Percentiles rank a stretch among this genome's conserved stretches.
These are phyloP conservation scores for Tuber borchii DNA, from an alignment of 495 filamentous ascomycete genomes.

Conservation along the genomic window DNA sequence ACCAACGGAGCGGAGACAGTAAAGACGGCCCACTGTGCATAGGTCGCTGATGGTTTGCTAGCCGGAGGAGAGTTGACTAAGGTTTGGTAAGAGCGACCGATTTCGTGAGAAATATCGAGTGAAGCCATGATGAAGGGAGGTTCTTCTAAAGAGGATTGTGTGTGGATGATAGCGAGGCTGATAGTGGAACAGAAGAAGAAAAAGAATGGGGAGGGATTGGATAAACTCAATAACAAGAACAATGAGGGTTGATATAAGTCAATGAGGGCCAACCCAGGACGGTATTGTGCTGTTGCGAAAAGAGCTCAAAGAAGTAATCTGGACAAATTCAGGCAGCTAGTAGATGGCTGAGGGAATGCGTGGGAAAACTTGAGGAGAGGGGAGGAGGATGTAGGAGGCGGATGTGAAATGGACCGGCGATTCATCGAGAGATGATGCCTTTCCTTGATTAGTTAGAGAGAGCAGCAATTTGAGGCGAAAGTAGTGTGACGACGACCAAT, in stretches of 20 bases:
- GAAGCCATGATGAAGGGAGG: constrained; percentile 62
- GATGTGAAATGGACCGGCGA: background rate
- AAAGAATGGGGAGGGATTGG: constrained; percentile 10
- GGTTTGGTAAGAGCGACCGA: constrained; percentile 84
- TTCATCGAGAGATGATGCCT: background rate
- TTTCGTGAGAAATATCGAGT: constrained; percentile 79
- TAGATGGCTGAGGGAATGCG: background rate
- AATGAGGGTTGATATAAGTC: background rate
- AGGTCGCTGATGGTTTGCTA: constrained; percentile 55
- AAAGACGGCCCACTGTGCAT: constrained; percentile 84
- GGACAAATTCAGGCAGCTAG: background rate
- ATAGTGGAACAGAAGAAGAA: background rate
- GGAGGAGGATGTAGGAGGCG: background rate
- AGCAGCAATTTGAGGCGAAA: background rate
- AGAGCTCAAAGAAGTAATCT: background rate
- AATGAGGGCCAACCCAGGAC: background rate
- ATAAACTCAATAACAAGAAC: background rate
- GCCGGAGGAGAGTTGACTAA: constrained; percentile 68
- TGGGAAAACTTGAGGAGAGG: background rate
- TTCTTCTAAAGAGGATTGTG: background rate
- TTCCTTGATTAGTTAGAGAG: background rate
- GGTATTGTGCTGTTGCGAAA: background rate
- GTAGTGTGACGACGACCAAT: background rate
- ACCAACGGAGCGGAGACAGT: constrained; percentile 82
- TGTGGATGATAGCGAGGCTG: constrained; percentile 9